Evolutionary conservation across 1,284 basidiomycete species (phyloP).

Genomic region (Phylloporus gajari): DNA sequence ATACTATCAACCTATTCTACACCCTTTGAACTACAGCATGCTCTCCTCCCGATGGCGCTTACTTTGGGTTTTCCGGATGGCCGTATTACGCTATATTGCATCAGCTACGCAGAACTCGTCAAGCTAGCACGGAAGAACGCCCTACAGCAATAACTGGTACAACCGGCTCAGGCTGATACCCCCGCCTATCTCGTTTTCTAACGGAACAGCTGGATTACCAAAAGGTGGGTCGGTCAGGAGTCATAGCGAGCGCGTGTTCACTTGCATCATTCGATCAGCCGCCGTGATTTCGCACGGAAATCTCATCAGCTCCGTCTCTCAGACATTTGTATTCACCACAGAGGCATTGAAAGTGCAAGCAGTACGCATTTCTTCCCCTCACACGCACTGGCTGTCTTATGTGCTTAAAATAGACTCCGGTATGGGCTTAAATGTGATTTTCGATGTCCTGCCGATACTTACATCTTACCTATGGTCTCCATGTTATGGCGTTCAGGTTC

Average conservation of each 20-base stretch:
- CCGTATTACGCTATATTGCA: slow-evolving; percentile 64
- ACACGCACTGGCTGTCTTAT: background rate
- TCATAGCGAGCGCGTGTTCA: slow-evolving; percentile 6
- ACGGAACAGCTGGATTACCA: slow-evolving; percentile 79
- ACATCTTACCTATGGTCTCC: slow-evolving; percentile 76
- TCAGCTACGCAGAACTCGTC: slow-evolving; percentile 60
- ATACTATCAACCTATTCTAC: slow-evolving; percentile 43
- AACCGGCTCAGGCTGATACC: slow-evolving; percentile 62
- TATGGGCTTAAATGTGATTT: slow-evolving; percentile 55
- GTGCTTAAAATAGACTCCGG: slow-evolving; percentile 48
- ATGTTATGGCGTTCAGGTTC: slow-evolving; percentile 60
- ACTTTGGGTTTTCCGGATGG: slow-evolving; percentile 62
- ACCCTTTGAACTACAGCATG: background rate
- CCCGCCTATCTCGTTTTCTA: slow-evolving; percentile 81
- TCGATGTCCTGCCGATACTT: slow-evolving; percentile 74
- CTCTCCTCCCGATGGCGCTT: slow-evolving; percentile 59
- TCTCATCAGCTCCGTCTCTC: slow-evolving; percentile 60
- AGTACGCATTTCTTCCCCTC: slow-evolving; percentile 18
- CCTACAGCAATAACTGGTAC: slow-evolving; percentile 54
- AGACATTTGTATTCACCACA: slow-evolving; percentile 47
- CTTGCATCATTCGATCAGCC: slow-evolving; percentile 49
- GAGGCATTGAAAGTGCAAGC: slow-evolving; percentile 44
- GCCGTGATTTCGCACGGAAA: slow-evolving; percentile 83
- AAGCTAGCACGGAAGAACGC: slow-evolving; percentile 49
- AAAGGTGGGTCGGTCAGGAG: slow-evolving; percentile 61